These are phyloP conservation scores for Termitomyces bulborhizus DNA, from an alignment of 768 basidiomycete genomes.

Conservation along the genomic window DNA sequence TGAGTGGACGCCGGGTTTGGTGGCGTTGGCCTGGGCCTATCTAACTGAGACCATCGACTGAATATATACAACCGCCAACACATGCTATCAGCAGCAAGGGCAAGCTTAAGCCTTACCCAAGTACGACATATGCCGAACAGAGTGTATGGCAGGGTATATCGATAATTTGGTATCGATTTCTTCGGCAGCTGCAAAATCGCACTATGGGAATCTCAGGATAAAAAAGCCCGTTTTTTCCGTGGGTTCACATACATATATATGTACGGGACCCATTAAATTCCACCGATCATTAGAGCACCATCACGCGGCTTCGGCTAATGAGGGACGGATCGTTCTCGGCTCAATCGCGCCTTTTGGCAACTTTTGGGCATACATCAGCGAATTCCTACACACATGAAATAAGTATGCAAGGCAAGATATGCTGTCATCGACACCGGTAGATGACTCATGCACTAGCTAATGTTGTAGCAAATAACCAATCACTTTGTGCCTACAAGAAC, in stretches of 20 bases:
- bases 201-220: not conserved
- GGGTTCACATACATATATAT: not conserved
- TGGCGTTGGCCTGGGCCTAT: not conserved
- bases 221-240: constrained; percentile 1
- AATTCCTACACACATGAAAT: not conserved
- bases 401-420: too few relatives aligned
- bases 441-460: not conserved
- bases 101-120: not conserved
- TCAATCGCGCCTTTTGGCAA: not conserved
- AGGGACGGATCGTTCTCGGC: too few relatives aligned
- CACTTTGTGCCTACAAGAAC: not conserved
- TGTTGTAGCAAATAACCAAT: not conserved
- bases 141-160: not conserved
- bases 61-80: not conserved
- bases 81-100: too few relatives aligned
- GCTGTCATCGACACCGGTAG: not conserved
- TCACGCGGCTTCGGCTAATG: too few relatives aligned
- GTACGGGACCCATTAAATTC: too few relatives aligned
- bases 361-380: too few relatives aligned
- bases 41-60: not conserved
- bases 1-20: not conserved
- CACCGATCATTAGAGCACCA: too few relatives aligned
- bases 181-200: not conserved
- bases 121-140: not conserved
- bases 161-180: not conserved